Evolutionary conservation across 139 green algal species (phyloP).

Genomic region (Volvox reticuliferus): DNA sequence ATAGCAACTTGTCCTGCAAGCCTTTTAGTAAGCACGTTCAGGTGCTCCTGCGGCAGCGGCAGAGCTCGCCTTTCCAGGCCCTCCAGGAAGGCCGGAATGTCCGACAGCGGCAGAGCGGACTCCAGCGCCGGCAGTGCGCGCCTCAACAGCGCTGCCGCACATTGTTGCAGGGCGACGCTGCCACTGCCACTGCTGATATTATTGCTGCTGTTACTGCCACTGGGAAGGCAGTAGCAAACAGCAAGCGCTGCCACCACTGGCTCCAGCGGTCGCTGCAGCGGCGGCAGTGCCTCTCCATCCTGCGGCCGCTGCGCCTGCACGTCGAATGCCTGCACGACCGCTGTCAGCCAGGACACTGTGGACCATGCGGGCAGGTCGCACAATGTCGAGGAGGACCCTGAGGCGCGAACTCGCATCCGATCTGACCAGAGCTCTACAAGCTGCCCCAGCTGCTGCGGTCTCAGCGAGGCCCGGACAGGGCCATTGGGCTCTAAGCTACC

Average conservation of each 20-base stretch:
- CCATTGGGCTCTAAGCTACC: neutral
- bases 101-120: neutral
- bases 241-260: neutral
- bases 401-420: neutral
- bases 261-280: neutral
- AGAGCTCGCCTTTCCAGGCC: neutral
- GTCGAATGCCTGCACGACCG: neutral
- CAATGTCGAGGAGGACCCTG: neutral
- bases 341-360: neutral
- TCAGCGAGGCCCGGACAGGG: neutral
- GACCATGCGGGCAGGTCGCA: neutral
- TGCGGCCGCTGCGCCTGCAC: neutral
- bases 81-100: neutral
- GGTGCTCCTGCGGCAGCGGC: neutral
- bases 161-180: neutral
- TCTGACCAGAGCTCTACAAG: slow-evolving; percentile 17
- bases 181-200: neutral
- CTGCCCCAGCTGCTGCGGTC: slow-evolving; percentile 13
- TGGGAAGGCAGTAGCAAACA: neutral
- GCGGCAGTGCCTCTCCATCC: neutral
- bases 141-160: neutral
- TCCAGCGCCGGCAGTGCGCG: neutral
- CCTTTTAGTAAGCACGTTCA: neutral
- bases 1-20: neutral
- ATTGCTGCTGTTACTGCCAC: neutral